Percentiles rank a stretch among this genome's conserved stretches.
phyloP scores from a whole-genome alignment of 495 filamentous ascomycete genomes.

The Cetradonia linearis region DNA sequence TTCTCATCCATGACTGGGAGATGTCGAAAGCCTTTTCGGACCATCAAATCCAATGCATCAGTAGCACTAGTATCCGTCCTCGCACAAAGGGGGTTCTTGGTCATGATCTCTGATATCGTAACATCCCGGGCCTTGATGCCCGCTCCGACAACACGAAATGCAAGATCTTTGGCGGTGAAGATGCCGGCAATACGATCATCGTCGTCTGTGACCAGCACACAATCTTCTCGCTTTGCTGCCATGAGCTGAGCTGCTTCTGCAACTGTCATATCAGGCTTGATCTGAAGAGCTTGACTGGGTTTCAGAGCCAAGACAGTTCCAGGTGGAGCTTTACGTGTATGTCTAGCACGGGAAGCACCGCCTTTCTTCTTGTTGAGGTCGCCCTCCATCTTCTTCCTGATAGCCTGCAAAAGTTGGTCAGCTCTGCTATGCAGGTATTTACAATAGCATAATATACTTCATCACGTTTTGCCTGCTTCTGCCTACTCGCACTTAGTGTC shows the following conservation, averaged over 20 bases:
- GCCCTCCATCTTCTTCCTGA: slow-evolving; percentile 89
- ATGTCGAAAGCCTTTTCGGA: slow-evolving; percentile 94
- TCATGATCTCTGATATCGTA: slow-evolving; percentile 98
- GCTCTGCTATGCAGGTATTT: slow-evolving; percentile 13
- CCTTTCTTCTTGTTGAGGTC: slow-evolving; percentile 98
- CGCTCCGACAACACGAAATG: slow-evolving; percentile 87
- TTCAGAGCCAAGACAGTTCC: slow-evolving; percentile 92
- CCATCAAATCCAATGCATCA: slow-evolving; percentile 95
- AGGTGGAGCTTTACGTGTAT: slow-evolving; percentile 85
- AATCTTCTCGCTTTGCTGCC: slow-evolving; percentile 98
- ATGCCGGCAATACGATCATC: slow-evolving; percentile 97
- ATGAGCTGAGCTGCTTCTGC: slow-evolving; percentile 96
- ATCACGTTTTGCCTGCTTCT: slow-evolving; percentile 94
- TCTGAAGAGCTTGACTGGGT: slow-evolving; percentile 91
- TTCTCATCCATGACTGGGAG: slow-evolving; percentile 99
- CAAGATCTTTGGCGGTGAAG: slow-evolving; percentile 97
- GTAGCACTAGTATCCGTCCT: slow-evolving; percentile 97
- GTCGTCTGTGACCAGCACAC: slow-evolving; percentile 96
- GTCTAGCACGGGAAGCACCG: slow-evolving; percentile 59
- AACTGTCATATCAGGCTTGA: slow-evolving; percentile 90
- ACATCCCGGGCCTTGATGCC: slow-evolving; percentile 85
- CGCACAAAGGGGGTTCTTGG: slow-evolving; percentile 95
- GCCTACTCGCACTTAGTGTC: slow-evolving; percentile 73
- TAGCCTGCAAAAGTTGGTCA: slow-evolving; percentile 55
- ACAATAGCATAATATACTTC: slow-evolving; percentile 58